A percentile compares a stretch with the other conserved stretches of the same genome.
Conservation (phyloP, 768 basidiomycete species). For the Amanita pseudoporphyria region DNA sequence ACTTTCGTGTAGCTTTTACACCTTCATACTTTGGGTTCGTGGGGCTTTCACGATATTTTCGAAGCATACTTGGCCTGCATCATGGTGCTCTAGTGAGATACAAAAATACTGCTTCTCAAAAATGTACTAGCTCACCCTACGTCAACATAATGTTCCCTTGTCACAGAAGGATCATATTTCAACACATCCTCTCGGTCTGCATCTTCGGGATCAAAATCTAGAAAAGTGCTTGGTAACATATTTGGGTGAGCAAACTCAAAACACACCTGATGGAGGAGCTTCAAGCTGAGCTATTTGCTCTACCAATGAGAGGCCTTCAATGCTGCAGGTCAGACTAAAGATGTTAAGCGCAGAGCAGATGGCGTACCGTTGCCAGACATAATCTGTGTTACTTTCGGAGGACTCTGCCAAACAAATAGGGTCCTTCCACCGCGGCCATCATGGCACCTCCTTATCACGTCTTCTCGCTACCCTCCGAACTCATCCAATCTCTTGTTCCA, state of each 20-base stretch:
- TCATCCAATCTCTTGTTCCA: conserved; percentile 62
- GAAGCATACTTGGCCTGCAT: conserved; percentile 56
- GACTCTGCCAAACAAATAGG: not conserved
- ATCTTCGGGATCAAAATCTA: conserved; percentile 75
- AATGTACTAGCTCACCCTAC: conserved; percentile 51
- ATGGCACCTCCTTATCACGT: conserved; percentile 29
- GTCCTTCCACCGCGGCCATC: not conserved
- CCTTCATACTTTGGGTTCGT: conserved; percentile 77
- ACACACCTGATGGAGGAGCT: conserved; percentile 57
- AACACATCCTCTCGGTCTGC: conserved; percentile 32
- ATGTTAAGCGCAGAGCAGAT: no score
- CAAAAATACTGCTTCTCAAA: not conserved
- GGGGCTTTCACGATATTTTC: conserved; percentile 51
- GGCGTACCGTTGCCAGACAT: no score
- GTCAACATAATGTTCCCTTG: conserved; percentile 74
- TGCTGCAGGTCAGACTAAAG: no score
- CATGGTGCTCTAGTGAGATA: no score
- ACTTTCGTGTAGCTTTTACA: conserved; percentile 49
- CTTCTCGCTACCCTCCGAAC: conserved; percentile 60
- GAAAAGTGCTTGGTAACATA: conserved; percentile 6
- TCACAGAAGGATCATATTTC: conserved; percentile 22
- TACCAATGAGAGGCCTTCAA: conserved; percentile 52
- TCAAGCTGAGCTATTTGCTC: conserved; percentile 80
- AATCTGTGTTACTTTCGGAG: no score
- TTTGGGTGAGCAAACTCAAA: not conserved